Percentiles rank a stretch among this genome's conserved stretches.
Conservation (phyloP, 1,284 basidiomycete genomes). For the Fomitopsis pinicola region DNA sequence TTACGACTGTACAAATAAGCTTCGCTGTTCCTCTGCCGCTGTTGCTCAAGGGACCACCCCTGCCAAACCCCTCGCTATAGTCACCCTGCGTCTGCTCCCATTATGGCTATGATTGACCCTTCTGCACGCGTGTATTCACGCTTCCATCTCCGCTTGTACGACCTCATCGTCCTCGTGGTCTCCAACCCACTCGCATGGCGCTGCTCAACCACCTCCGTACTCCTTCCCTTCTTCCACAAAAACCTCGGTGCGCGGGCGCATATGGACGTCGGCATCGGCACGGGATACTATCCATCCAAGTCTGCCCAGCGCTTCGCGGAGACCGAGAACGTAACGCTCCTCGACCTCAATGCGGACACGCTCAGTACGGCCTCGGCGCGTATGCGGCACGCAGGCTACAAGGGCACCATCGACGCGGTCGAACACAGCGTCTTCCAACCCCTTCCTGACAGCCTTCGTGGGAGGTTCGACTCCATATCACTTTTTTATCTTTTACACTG, state of each 20-base stretch:
- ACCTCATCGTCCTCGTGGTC: conserved; percentile 17
- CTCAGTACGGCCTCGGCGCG: conserved; percentile 7
- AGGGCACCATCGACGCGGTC: conserved; percentile 11
- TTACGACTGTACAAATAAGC: too few relatives aligned
- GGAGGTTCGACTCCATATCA: conserved; percentile 18
- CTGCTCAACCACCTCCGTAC: conserved; percentile 14
- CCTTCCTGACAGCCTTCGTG: conserved; percentile 10
- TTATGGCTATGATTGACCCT: neutral
- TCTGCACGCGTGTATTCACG: conserved; percentile 16
- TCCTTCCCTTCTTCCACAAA: conserved; percentile 19
- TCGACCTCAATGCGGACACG: conserved; percentile 21
- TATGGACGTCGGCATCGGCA: conserved; percentile 22
- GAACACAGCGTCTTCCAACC: conserved; percentile 17
- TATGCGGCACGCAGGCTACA: conserved; percentile 8
- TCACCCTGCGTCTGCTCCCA: neutral
- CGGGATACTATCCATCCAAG: conserved; percentile 20
- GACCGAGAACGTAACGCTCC: conserved; percentile 14
- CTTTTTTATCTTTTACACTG: conserved; percentile 24
- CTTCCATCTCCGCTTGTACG: conserved; percentile 16
- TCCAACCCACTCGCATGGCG: conserved; percentile 20
- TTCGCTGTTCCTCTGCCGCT: too few relatives aligned
- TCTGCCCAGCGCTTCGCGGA: conserved; percentile 9
- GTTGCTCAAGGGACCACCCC: too few relatives aligned
- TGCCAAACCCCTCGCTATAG: too few relatives aligned
- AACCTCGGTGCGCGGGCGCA: conserved; percentile 18